A percentile compares a stretch with the other conserved stretches of the same genome.
Conservation (phyloP, 1,284 basidiomycete genomes). For the Sanguinoderma infundibulare region DNA sequence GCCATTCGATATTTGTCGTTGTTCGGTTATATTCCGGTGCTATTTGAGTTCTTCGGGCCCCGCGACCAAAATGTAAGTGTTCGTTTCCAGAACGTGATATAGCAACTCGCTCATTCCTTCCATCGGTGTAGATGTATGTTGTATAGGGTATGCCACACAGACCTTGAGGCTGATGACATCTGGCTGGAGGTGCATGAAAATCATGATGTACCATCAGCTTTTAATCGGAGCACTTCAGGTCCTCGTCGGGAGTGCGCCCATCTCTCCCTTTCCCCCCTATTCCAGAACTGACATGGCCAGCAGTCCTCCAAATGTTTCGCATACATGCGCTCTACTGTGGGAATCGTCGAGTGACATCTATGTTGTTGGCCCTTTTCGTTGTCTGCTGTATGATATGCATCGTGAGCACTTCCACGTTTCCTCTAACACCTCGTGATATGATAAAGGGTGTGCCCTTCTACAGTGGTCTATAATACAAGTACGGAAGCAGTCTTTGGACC, state of each 20-base stretch:
- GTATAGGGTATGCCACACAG: no score
- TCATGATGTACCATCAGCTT: constrained; percentile 16
- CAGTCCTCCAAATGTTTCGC: constrained; percentile 11
- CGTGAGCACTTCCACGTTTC: constrained; percentile 2
- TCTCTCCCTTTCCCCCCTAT: not conserved
- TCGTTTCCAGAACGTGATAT: no score
- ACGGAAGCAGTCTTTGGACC: no score
- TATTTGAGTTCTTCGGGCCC: not conserved
- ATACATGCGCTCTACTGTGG: constrained; percentile 8
- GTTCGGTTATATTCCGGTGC: constrained; percentile 6
- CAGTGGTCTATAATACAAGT: constrained; percentile 12
- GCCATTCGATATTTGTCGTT: constrained; percentile 11
- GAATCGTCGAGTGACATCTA: not conserved
- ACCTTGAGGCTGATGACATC: no score
- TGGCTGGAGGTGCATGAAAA: constrained; percentile 2
- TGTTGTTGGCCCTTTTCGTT: not conserved
- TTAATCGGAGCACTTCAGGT: constrained; percentile 6
- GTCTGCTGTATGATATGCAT: not conserved
- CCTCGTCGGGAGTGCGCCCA: constrained; percentile 8
- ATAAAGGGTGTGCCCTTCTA: not conserved
- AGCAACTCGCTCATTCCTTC: no score
- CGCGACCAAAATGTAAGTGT: not conserved
- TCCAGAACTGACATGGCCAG: not conserved
- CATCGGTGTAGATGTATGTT: no score
- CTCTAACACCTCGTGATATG: no score